Percentiles rank a stretch among this genome's conserved stretches.
Evolutionary conservation across 2,329 filamentous ascomycete species (phyloP).

Genomic region (Xylaria sp.): DNA sequence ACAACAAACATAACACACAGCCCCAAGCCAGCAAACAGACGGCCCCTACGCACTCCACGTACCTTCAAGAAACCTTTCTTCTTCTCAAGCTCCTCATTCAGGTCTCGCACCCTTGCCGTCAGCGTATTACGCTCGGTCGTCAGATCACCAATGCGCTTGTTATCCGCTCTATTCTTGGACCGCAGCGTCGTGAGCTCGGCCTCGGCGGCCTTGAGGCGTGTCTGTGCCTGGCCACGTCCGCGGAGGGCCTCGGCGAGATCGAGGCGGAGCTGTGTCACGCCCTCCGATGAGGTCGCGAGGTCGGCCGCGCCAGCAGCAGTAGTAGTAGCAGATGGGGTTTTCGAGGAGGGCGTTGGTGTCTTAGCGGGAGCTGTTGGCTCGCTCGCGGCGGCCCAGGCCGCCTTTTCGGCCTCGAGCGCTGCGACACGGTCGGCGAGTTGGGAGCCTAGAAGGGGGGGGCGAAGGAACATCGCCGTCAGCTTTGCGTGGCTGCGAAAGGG

Average conservation of each 20-base stretch:
- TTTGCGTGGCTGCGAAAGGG: not conserved
- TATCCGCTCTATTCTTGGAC: constrained; percentile 63
- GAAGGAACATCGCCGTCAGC: constrained; percentile 6
- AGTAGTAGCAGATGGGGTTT: constrained; percentile 38
- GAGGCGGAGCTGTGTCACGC: constrained; percentile 59
- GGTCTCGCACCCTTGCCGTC: constrained; percentile 72
- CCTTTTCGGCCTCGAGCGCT: constrained; percentile 64
- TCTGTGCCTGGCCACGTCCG: constrained; percentile 70
- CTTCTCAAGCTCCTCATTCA: constrained; percentile 82
- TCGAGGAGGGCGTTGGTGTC: constrained; percentile 29
- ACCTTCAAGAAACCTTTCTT: constrained; percentile 85
- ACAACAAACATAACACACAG: not conserved
- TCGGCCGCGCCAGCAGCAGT: constrained; percentile 31
- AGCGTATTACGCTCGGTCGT: constrained; percentile 66
- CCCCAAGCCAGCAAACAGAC: not conserved
- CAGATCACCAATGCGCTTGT: constrained; percentile 64
- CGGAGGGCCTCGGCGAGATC: constrained; percentile 80
- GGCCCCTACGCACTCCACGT: constrained; percentile 33
- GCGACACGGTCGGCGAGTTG: constrained; percentile 63
- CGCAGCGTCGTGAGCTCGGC: constrained; percentile 70
- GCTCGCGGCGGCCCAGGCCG: constrained; percentile 32
- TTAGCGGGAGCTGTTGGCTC: not conserved
- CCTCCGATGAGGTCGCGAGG: constrained; percentile 30
- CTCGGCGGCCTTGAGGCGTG: constrained; percentile 65
- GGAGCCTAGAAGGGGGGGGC: constrained; percentile 36